Base-by-base conservation (phyloP, 495 filamentous ascomycete species). In the Penicillium paxilli region DNA sequence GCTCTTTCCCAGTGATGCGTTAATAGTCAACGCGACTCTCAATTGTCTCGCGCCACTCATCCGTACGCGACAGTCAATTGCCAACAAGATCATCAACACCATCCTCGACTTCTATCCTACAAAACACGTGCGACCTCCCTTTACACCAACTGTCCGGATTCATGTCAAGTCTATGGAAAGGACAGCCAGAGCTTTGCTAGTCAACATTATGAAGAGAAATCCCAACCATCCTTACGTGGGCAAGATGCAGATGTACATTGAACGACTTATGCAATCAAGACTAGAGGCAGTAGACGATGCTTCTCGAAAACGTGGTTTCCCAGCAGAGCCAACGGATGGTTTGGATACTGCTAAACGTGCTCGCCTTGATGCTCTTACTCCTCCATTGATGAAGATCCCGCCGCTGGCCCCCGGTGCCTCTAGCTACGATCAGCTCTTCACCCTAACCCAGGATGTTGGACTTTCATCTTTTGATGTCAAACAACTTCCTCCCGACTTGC, bases 101-200 rank as follows among this genome's bases (percentile, higher is more conserved):
- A 78, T 98, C 21, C 71, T 98, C n/a, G 90, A 85, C 59, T 99
- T 96, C 78, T 95, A 95, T 67, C 94, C 94, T 6, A 70, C 96
- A 7, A 89, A 85, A 61, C 84, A 87, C 54, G 87, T 87, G 38
- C 86, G 83, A 58, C 82, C 83, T 5, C 87, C 90, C 12, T 81
- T 95, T 73, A 92, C 88, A 1, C 80, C 89, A 4, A 88, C 86
- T 63, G 80, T 82, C 26, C 91, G 87, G 48, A 85, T 99, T 30
- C 83, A 90, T 35, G 76, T 96, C 45, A 90, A 88, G 70, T 96
- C 92, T 1, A 94, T 98, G 85, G 94, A 94, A 67, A 88, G 94
- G 56, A 99, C 94, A 14, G 88, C 89, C 1, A 82, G 91, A 50
- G 82, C 88, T 51, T 69, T 99, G 33, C 78, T 98, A 14, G 79